Conservation (phyloP, 768 basidiomycete species). For the Omphalotus guepiniiformis region DNA sequence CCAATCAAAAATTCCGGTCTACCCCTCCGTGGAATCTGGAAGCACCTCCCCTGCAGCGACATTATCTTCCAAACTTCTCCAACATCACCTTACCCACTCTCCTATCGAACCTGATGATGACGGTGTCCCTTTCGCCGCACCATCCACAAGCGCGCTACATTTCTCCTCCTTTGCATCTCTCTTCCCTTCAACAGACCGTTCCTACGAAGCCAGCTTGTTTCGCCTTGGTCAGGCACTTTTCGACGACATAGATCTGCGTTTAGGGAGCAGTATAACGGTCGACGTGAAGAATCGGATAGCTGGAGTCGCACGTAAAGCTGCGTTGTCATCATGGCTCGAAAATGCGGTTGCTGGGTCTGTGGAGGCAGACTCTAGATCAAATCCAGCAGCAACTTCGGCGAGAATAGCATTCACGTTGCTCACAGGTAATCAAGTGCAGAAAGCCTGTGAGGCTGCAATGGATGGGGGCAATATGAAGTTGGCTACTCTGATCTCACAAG, state of each 20-base stretch:
- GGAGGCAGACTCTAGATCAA: constrained; percentile 63
- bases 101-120: constrained; percentile 67
- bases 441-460: constrained; percentile 70
- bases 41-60: constrained; percentile 30
- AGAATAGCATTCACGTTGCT: constrained; percentile 70
- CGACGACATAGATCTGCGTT: constrained; percentile 69
- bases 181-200: constrained; percentile 66
- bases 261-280: constrained; percentile 46
- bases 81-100: constrained; percentile 73
- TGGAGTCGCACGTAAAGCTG: constrained; percentile 68
- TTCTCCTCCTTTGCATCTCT: constrained; percentile 76
- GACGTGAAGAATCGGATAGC: constrained; percentile 60
- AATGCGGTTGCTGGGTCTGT: constrained; percentile 64
- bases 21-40: constrained; percentile 27
- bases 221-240: constrained; percentile 88
- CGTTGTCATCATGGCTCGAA: constrained; percentile 83
- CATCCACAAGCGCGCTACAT: constrained; percentile 51
- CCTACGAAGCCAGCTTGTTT: constrained; percentile 77
- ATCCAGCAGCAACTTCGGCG: constrained; percentile 39
- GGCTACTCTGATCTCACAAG: constrained; percentile 86
- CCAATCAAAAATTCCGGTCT: constrained; percentile 44
- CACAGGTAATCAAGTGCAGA: constrained; percentile 84
- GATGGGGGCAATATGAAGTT: constrained; percentile 79
- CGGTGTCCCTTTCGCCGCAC: constrained; percentile 65
- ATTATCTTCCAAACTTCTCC: constrained; percentile 59